Evolutionary conservation across 805 yeast genomes (phyloP).

Genomic region (Wickerhamiella sergipiensis): DNA sequence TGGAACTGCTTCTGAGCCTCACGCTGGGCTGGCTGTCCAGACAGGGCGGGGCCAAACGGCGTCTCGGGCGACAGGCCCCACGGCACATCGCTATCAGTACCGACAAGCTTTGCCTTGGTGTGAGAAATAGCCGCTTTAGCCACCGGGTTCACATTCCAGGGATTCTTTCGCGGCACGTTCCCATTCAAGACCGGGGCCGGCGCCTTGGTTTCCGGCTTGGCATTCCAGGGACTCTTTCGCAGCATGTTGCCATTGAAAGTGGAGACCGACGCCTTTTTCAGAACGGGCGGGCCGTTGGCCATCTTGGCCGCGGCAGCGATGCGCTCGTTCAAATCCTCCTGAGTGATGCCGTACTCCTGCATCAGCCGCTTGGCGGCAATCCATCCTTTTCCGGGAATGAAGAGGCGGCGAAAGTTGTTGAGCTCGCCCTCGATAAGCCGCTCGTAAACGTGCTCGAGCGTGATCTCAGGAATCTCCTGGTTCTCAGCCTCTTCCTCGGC

Average conservation of each 20-base stretch:
- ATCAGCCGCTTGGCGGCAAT: slow-evolving; percentile 1
- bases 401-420: slow-evolving; percentile 18
- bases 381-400: slow-evolving; percentile 20
- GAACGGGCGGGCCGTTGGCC: not conserved
- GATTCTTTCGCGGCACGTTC: not conserved
- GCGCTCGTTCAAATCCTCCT: not conserved
- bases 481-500: too few species aligned
- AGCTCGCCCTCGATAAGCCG: slow-evolving; percentile 12
- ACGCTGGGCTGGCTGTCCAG: not conserved
- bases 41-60: not conserved
- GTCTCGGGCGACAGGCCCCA: not conserved
- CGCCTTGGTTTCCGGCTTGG: not conserved
- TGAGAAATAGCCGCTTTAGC: not conserved
- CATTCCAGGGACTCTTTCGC: not conserved
- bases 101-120: not conserved
- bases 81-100: not conserved
- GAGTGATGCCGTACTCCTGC: not conserved
- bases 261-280: too few species aligned
- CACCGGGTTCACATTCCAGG: not conserved
- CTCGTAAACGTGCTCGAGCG: slow-evolving; percentile 1
- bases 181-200: too few species aligned
- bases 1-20: not conserved
- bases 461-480: slow-evolving; percentile 1
- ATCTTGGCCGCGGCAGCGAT: not conserved
- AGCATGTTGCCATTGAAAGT: too few species aligned